Evolutionary conservation across 257 asterid genomes (phyloP).

Genomic region (Solanum chmielewskii): DNA sequence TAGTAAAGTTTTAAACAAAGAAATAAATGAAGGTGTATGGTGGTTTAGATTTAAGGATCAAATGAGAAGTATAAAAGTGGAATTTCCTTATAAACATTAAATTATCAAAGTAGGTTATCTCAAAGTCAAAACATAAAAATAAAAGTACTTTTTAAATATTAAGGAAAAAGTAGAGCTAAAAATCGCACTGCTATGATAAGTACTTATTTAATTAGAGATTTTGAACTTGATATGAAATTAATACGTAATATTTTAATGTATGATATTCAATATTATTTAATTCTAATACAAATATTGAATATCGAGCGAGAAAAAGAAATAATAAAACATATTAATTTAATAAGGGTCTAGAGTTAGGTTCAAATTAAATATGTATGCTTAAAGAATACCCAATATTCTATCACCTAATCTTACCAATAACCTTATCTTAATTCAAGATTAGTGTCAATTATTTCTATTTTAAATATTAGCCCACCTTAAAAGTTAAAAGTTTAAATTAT

Average conservation of each 20-base stretch:
- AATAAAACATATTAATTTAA: background rate
- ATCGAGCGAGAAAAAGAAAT: fast-evolving
- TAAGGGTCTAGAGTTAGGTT: background rate
- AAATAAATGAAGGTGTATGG: background rate
- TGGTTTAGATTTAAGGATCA: background rate
- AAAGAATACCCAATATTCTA: background rate
- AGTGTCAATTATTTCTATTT: background rate
- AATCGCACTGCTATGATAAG: background rate
- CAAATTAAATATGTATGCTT: background rate
- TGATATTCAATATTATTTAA: no score
- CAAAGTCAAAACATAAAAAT: background rate
- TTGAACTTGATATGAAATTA: fast-evolving
- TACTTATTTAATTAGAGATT: background rate
- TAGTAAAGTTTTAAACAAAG: background rate
- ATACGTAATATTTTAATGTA: no score
- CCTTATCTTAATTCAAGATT: background rate
- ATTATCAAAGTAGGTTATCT: background rate
- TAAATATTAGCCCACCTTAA: background rate
- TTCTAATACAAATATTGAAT: fast-evolving
- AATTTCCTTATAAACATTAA: background rate
- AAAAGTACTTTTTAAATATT: background rate
- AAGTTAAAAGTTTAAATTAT: background rate
- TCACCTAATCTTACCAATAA: constrained; percentile 14
- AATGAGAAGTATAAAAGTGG: background rate
- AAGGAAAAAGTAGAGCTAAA: background rate